Evolutionary conservation across 352 stramenopile genomes (phyloP).

Genomic region (Thalassiosira mediterranea): DNA sequence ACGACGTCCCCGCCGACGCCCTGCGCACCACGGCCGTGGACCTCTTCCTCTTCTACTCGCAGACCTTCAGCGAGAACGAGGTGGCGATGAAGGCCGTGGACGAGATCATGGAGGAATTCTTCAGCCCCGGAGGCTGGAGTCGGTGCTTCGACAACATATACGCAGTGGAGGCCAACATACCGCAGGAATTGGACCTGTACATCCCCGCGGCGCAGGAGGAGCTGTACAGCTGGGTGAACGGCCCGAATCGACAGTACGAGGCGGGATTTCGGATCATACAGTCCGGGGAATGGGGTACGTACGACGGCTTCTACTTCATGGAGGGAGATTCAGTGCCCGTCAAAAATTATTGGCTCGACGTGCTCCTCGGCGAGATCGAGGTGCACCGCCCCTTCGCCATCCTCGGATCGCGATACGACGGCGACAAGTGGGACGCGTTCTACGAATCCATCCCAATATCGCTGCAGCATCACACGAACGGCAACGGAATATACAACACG

Average conservation of each 20-base stretch:
- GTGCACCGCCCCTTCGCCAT: slow-evolving; percentile 61
- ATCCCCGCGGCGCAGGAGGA: slow-evolving; percentile 54
- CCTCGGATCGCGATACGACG: slow-evolving; percentile 69
- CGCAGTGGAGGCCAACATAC: slow-evolving; percentile 70
- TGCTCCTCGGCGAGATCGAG: slow-evolving; percentile 68
- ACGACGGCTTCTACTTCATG: slow-evolving; percentile 77
- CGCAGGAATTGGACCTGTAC: slow-evolving; percentile 58
- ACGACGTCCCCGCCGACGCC: slow-evolving; percentile 35
- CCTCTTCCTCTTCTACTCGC: slow-evolving; percentile 74
- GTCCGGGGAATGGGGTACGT: slow-evolving; percentile 60
- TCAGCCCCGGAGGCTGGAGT: slow-evolving; percentile 61
- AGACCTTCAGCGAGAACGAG: slow-evolving; percentile 64
- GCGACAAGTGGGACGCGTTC: slow-evolving; percentile 77
- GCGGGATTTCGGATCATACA: slow-evolving; percentile 65
- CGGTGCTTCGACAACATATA: slow-evolving; percentile 72
- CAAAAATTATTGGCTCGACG: slow-evolving; percentile 70
- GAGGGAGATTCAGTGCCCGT: slow-evolving; percentile 74
- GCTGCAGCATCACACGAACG: slow-evolving; percentile 73
- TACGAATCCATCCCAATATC: slow-evolving; percentile 67
- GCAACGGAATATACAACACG: slow-evolving; percentile 78
- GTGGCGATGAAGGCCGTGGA: slow-evolving; percentile 62
- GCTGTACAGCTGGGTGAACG: slow-evolving; percentile 71
- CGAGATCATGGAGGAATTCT: slow-evolving; percentile 66
- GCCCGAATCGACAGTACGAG: slow-evolving; percentile 74
- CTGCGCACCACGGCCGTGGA: slow-evolving; percentile 56